Evolutionary conservation across 2,329 filamentous ascomycete species (phyloP).

Genomic region (Coniochaeta prunicola): DNA sequence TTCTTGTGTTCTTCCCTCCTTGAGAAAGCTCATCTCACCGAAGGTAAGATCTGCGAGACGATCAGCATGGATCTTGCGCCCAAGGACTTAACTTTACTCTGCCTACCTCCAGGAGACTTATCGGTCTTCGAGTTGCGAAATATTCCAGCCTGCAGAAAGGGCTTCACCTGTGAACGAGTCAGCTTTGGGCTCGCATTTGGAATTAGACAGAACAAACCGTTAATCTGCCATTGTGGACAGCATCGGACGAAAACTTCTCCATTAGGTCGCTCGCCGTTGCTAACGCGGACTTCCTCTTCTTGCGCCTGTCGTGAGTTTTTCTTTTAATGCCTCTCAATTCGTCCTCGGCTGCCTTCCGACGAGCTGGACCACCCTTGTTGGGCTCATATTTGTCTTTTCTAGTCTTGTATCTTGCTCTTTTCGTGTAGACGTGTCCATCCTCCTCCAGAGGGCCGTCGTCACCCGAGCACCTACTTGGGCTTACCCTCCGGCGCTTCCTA

Average conservation of each 20-base stretch:
- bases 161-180: neutral
- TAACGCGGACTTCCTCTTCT: conserved; percentile 20
- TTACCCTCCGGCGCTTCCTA: conserved; percentile 5
- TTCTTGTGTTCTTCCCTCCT: neutral
- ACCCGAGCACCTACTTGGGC: conserved; percentile 4
- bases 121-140: neutral
- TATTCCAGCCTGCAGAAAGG: neutral
- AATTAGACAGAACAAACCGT: conserved; percentile 30
- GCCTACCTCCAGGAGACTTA: neutral
- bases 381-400: conserved; percentile 47
- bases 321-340: conserved; percentile 16
- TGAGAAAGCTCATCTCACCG: conserved; percentile 1
- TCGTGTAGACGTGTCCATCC: conserved; percentile 31
- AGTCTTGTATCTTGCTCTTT: conserved; percentile 47
- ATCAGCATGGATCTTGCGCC: neutral
- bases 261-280: conserved; percentile 40
- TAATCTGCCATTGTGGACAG: conserved; percentile 42
- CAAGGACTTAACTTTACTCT: neutral
- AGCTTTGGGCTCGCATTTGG: neutral
- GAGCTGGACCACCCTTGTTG: conserved; percentile 14
- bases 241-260: conserved; percentile 46
- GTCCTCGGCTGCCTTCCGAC: conserved; percentile 3
- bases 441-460: conserved; percentile 10
- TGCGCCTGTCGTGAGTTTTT: conserved; percentile 8
- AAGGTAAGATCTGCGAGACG: neutral